Conservation (phyloP, 352 stramenopile species). For the Phytophthora lateralis region DNA sequence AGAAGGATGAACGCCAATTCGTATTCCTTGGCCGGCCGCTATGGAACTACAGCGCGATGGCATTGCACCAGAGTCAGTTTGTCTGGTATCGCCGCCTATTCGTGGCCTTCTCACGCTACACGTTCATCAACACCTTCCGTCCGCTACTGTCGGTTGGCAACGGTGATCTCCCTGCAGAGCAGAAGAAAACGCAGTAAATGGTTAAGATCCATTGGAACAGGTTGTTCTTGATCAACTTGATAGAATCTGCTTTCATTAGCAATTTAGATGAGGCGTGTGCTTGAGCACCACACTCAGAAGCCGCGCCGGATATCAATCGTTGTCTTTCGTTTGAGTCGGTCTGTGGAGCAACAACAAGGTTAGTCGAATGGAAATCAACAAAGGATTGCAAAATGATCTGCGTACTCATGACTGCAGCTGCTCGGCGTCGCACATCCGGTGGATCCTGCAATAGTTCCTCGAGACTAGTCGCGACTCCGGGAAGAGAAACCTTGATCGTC, state of each 20-base stretch:
- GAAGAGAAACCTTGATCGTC: not conserved
- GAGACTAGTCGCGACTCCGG: slow-evolving; percentile 14
- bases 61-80: slow-evolving; percentile 93
- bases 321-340: slow-evolving; percentile 44
- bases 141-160: slow-evolving; percentile 43
- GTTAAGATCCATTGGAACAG: not conserved
- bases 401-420: slow-evolving; percentile 34
- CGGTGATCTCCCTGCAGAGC: slow-evolving; percentile 14
- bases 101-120: slow-evolving; percentile 95
- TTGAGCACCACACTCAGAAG: slow-evolving; percentile 31
- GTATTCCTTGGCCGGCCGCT: slow-evolving; percentile 63
- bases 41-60: slow-evolving; percentile 93
- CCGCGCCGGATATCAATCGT: slow-evolving; percentile 50
- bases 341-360: slow-evolving; percentile 8
- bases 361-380: not conserved
- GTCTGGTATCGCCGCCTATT: slow-evolving; percentile 97
- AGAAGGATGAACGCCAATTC: slow-evolving; percentile 39
- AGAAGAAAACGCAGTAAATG: slow-evolving; percentile 44
- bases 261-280: not conserved
- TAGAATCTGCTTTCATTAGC: slow-evolving; percentile 8
- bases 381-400: not conserved
- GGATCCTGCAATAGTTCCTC: slow-evolving; percentile 34
- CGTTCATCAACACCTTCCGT: slow-evolving; percentile 92
- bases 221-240: not conserved
- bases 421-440: slow-evolving; percentile 35